Evolutionary conservation across 2,329 filamentous ascomycete species (phyloP).

Genomic region (Dryadomyces quercivorus): DNA sequence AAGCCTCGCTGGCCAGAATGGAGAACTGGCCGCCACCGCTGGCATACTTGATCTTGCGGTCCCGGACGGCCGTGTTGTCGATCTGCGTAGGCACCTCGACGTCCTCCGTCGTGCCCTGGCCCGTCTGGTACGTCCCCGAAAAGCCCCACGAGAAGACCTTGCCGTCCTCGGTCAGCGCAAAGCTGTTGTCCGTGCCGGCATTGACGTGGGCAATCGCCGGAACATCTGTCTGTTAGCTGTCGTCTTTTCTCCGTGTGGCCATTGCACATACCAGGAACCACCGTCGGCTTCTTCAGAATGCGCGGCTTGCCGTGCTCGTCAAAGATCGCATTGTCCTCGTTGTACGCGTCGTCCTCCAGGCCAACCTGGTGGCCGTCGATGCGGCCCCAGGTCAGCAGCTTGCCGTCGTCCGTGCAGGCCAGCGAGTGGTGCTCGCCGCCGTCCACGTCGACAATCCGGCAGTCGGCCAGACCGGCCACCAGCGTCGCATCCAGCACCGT

Average conservation of each 20-base stretch:
- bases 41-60: slow-evolving; percentile 62
- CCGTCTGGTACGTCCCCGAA: slow-evolving; percentile 68
- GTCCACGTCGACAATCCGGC: slow-evolving; percentile 54
- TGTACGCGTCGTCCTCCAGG: slow-evolving; percentile 41
- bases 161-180: slow-evolving; percentile 57
- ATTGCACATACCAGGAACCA: slow-evolving; percentile 38
- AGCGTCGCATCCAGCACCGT: slow-evolving; percentile 60
- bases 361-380: slow-evolving; percentile 44
- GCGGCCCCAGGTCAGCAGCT: slow-evolving; percentile 49
- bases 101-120: slow-evolving; percentile 67
- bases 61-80: slow-evolving; percentile 72
- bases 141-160: slow-evolving; percentile 72
- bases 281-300: slow-evolving; percentile 56
- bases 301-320: slow-evolving; percentile 55
- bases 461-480: slow-evolving; percentile 50
- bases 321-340: slow-evolving; percentile 46
- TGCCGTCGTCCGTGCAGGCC: slow-evolving; percentile 42
- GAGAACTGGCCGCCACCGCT: slow-evolving; percentile 82
- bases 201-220: slow-evolving; percentile 44
- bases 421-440: slow-evolving; percentile 65
- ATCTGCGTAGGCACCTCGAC: slow-evolving; percentile 66
- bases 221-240: slow-evolving; percentile 20
- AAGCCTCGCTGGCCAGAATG: slow-evolving; percentile 38
- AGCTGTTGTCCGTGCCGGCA: slow-evolving; percentile 60
- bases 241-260: neutral